Conservation (phyloP, 2,329 filamentous ascomycete genomes). For the Madurella mycetomatis region DNA sequence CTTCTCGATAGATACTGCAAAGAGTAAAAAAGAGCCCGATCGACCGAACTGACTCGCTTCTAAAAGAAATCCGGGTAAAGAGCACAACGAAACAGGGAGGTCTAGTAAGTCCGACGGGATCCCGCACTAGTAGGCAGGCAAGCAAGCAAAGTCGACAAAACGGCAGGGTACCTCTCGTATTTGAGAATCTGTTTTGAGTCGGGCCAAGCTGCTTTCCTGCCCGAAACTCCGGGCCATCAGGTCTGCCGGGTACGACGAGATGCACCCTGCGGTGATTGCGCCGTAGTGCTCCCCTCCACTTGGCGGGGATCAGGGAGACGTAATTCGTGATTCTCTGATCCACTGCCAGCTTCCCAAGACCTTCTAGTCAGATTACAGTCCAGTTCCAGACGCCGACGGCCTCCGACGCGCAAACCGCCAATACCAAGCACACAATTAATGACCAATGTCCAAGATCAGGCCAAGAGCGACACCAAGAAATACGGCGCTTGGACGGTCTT, state of each 20-base stretch:
- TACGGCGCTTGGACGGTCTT: conserved; percentile 2
- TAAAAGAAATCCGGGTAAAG: neutral
- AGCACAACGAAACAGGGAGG: neutral
- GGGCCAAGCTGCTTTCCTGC: conserved; percentile 11
- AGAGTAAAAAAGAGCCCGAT: neutral
- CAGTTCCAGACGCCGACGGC: neutral
- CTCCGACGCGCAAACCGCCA: neutral
- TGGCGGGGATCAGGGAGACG: conserved; percentile 1
- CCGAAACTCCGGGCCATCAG: conserved; percentile 15
- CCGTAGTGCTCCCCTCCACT: conserved; percentile 8
- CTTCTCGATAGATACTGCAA: neutral
- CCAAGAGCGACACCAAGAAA: neutral
- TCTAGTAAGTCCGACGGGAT: neutral
- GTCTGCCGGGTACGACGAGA: conserved; percentile 6
- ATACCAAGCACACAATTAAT: neutral
- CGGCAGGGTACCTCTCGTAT: conserved; percentile 15
- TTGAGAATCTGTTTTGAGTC: conserved; percentile 9
- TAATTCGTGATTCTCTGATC: neutral
- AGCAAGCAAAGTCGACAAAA: no score
- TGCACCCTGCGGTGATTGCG: conserved; percentile 14
- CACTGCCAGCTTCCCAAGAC: conserved; percentile 3
- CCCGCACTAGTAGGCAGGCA: neutral
- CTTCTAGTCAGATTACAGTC: neutral
- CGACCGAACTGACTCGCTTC: neutral
- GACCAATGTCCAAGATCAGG: neutral